Conservation (phyloP, 148 eudicot genomes). For the Silene uniflora region DNA sequence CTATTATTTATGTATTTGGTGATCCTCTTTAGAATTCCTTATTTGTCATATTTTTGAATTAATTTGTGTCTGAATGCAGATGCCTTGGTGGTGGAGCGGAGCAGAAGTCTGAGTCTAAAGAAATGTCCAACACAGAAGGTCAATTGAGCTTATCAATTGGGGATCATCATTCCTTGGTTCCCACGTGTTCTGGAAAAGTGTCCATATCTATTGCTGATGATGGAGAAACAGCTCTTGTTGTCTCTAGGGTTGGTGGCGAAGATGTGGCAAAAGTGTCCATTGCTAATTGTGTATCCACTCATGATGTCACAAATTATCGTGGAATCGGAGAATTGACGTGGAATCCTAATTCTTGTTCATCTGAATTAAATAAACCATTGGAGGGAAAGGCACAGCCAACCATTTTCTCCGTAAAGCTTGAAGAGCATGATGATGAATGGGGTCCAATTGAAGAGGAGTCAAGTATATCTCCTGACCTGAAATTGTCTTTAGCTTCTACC, state of each 20-base stretch:
- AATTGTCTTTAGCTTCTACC: constrained; percentile 32
- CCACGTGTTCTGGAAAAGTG: constrained; percentile 58
- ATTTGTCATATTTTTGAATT: constrained; percentile 10
- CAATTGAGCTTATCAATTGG: constrained; percentile 27
- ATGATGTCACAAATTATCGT: constrained; percentile 21
- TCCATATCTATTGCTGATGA: constrained; percentile 84
- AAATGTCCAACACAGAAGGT: constrained; percentile 23
- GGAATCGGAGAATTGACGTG: constrained; percentile 24
- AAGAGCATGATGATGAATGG: constrained; percentile 23
- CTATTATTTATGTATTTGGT: not conserved
- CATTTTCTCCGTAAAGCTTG: constrained; percentile 25
- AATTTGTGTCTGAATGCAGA: constrained; percentile 40
- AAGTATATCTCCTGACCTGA: constrained; percentile 31
- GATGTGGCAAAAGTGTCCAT: constrained; percentile 30
- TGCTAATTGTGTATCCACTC: constrained; percentile 23
- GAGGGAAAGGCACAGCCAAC: constrained; percentile 24
- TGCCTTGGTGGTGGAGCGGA: constrained; percentile 46
- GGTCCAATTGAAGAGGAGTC: constrained; percentile 34
- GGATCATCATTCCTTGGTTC: constrained; percentile 31
- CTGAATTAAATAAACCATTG: constrained; percentile 27
- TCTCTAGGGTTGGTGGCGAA: constrained; percentile 60
- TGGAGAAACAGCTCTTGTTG: constrained; percentile 94
- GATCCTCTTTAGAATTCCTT: not conserved
- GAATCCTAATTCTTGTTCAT: constrained; percentile 25
- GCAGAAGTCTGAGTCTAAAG: constrained; percentile 31